These are phyloP conservation scores for Albifimbria verrucaria DNA, from an alignment of 2,329 filamentous ascomycete genomes.

Conservation along the genomic window DNA sequence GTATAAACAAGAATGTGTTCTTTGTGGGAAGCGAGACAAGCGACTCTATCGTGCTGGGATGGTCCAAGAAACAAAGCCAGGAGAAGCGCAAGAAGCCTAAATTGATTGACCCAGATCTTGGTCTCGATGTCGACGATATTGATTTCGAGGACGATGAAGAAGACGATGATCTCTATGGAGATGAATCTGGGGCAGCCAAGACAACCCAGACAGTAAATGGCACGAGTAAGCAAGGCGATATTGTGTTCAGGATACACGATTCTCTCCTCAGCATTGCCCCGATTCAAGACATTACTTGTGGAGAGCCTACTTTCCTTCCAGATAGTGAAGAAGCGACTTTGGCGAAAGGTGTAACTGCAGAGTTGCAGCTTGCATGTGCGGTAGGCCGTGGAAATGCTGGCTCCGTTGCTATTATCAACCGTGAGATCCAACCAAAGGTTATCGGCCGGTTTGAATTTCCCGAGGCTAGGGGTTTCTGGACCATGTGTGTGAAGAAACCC, in stretches of 20 bases:
- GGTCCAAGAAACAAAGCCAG: slow-evolving; percentile 64
- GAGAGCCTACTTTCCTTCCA: slow-evolving; percentile 46
- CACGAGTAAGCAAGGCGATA: slow-evolving; percentile 54
- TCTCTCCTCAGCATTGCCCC: slow-evolving; percentile 74
- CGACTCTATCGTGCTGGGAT: slow-evolving; percentile 79
- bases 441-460: slow-evolving; percentile 69
- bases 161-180: slow-evolving; percentile 58
- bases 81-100: slow-evolving; percentile 64
- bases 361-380: slow-evolving; percentile 57
- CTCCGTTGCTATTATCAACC: slow-evolving; percentile 72
- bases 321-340: slow-evolving; percentile 42
- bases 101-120: slow-evolving; percentile 50
- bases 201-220: slow-evolving; percentile 36
- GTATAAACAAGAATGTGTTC: slow-evolving; percentile 63
- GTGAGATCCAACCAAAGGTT: slow-evolving; percentile 70
- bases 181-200: slow-evolving; percentile 62
- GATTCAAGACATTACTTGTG: slow-evolving; percentile 70
- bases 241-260: slow-evolving; percentile 76
- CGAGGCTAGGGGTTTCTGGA: slow-evolving; percentile 76
- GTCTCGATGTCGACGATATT: slow-evolving; percentile 47
- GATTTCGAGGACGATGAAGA: slow-evolving; percentile 59
- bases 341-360: slow-evolving; percentile 45
- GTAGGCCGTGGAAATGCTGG: slow-evolving; percentile 65
- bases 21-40: slow-evolving; percentile 85
- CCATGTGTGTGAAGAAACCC: slow-evolving; percentile 67